Evolutionary conservation across 2,329 filamentous ascomycete genomes (phyloP).

Genomic region (Ceratocystis variospora): DNA sequence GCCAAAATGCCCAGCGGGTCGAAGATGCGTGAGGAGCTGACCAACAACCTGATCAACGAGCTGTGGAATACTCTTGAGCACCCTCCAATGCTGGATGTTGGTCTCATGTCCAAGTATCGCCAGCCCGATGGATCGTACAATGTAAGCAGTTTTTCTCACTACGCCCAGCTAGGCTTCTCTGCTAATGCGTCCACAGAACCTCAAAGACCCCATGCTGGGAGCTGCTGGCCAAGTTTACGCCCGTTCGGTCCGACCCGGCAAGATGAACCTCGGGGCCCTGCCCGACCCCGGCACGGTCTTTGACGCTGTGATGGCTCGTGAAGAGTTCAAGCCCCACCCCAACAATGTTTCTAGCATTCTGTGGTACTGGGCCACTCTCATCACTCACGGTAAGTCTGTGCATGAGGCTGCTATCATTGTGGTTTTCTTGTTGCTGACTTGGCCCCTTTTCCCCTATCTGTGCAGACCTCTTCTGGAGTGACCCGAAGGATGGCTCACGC

Average conservation of each 20-base stretch:
- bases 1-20: constrained; percentile 50
- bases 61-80: constrained; percentile 62
- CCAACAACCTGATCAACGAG: constrained; percentile 52
- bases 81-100: constrained; percentile 52
- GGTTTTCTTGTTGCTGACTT: background rate
- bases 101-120: constrained; percentile 50
- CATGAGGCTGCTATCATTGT: background rate
- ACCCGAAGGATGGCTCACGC: constrained; percentile 43
- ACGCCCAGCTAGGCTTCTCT: background rate
- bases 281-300: constrained; percentile 54
- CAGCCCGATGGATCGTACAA: constrained; percentile 59
- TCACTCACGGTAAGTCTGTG: constrained; percentile 47
- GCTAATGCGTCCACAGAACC: constrained; percentile 35
- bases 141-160: constrained; percentile 25
- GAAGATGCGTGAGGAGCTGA: constrained; percentile 46
- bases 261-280: constrained; percentile 46
- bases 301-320: constrained; percentile 44
- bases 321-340: constrained; percentile 43
- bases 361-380: constrained; percentile 60
- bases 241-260: constrained; percentile 46
- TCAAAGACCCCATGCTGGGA: constrained; percentile 49
- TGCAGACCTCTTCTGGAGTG: constrained; percentile 56
- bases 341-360: constrained; percentile 60
- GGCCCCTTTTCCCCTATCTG: too few relatives aligned
- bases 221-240: constrained; percentile 55